Percentiles rank a stretch among this genome's conserved stretches.
phyloP scores from a whole-genome alignment of 2,329 filamentous ascomycete genomes.

The Ophiocordyceps camponoti-saundersi region DNA sequence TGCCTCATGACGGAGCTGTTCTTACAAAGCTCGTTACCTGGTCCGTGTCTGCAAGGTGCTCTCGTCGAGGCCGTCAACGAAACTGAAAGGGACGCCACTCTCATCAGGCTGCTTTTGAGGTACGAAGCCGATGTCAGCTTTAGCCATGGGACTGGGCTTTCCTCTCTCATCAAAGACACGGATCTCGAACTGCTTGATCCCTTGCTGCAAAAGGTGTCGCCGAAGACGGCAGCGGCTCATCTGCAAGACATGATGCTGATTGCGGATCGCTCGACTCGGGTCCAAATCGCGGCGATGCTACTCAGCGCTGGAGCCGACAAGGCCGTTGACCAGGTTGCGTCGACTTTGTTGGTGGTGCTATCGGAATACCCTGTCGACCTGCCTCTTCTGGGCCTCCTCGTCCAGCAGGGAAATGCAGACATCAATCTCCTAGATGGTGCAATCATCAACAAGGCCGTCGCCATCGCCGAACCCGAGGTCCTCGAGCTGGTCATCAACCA shows the following conservation, averaged over 20 bases:
- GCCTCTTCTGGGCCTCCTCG: constrained; percentile 27
- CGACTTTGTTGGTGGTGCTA: constrained; percentile 24
- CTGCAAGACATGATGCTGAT: constrained; percentile 30
- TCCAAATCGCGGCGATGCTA: constrained; percentile 29
- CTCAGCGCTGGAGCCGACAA: constrained; percentile 26
- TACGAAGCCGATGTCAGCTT: constrained; percentile 37
- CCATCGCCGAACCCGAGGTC: constrained; percentile 27
- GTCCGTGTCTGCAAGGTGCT: constrained; percentile 27
- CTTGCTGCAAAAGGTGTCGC: constrained; percentile 27
- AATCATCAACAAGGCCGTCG: constrained; percentile 22
- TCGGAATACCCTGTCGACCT: constrained; percentile 29
- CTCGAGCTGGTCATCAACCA: constrained; percentile 28
- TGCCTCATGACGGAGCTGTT: constrained; percentile 33
- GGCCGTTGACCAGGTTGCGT: constrained; percentile 23
- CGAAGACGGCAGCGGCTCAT: constrained; percentile 28
- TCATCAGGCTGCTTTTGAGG: constrained; percentile 34
- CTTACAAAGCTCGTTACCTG: constrained; percentile 28
- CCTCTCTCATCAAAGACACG: constrained; percentile 27
- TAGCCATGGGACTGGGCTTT: constrained; percentile 30
- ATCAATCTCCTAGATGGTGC: constrained; percentile 30
- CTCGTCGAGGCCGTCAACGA: constrained; percentile 36
- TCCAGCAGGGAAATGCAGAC: constrained; percentile 34
- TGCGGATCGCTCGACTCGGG: constrained; percentile 21
- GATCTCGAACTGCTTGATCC: constrained; percentile 27
- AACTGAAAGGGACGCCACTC: constrained; percentile 27